phyloP scores from a whole-genome alignment of 306 rosid genomes.

The Medicago ruthenica region DNA sequence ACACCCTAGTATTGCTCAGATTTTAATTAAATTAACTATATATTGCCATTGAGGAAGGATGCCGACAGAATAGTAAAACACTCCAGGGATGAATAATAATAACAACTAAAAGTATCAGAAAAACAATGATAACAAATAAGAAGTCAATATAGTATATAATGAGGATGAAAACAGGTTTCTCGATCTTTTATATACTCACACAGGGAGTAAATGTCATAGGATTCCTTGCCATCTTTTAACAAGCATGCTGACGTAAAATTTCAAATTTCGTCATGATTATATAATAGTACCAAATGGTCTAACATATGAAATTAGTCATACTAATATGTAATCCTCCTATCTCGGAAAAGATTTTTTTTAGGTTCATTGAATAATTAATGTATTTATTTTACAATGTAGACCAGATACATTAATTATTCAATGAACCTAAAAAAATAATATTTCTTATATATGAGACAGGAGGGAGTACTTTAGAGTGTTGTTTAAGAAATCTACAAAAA shows the following conservation, averaged over 20 bases:
- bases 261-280: constrained; percentile 64
- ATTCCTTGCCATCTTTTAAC: constrained; percentile 59
- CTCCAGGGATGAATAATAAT: constrained; percentile 47
- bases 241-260: constrained; percentile 50
- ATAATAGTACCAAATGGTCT: constrained; percentile 32
- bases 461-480: no score
- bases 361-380: no score
- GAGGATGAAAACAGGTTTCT: constrained; percentile 56
- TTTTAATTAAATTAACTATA: not conserved
- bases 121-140: constrained; percentile 60
- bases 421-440: no score
- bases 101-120: constrained; percentile 60
- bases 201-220: constrained; percentile 62
- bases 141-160: constrained; percentile 65
- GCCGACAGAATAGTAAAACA: constrained; percentile 55
- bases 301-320: constrained; percentile 42
- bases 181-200: constrained; percentile 42
- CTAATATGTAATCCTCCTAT: no score
- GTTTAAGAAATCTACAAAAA: no score
- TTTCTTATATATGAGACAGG: no score
- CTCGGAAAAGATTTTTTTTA: no score
- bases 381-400: no score
- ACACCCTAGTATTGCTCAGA: not conserved
- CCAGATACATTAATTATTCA: no score
- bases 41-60: constrained; percentile 17